Evolutionary conservation across 2,329 filamentous ascomycete species (phyloP), one percentile per base, ranked within the genome.

Genomic region (Phaeophleospora eucalypticola): DNA sequence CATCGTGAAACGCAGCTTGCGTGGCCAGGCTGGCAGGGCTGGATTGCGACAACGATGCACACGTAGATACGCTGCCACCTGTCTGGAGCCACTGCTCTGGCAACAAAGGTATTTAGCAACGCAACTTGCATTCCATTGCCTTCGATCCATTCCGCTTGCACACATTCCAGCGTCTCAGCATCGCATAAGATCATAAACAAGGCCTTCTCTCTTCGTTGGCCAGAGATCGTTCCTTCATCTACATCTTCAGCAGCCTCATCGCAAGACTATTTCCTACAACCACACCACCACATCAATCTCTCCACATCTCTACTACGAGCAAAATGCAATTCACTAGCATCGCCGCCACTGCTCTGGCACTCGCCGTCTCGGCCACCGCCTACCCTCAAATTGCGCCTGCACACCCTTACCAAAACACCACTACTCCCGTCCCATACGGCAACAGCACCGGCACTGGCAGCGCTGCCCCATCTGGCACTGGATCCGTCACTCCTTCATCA

Each of bases 321-420:
- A 43, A 40, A 27, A 49, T 49, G 47, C 47, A 49, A 18, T 45
- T 45, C 47, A 35, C 47, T 37, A 36, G 41, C 38, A 42, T 49
- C 29, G 21, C 43, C 47, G 33, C 39, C 29, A 24, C 39, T n/a
- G 38, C 39, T 39, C 40, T 50, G 34, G 48, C 33, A 2, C 33
- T 38, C 34, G 33, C 24, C 21, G 45, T 39, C 45, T 47, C 45
- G 17, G 39, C 46, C 12, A 36, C 39, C 18, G 37, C 36, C 18
- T 27, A 34, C 19, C 38, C 43, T 34, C 10, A 20, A 6, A n/a
- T 33, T 17, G 16, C 35, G 9, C 29, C 27, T 3, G 24, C 36
- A 17, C 18, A 27, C 19, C 15, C 41, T 19, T 45, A 41, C 39
- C 15, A 8, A 36, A 42, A 47, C 38, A 27, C 19, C 32, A 45